Evolutionary conservation across 257 asterid genomes (phyloP).

Genomic region (Anisodus tanguticus): DNA sequence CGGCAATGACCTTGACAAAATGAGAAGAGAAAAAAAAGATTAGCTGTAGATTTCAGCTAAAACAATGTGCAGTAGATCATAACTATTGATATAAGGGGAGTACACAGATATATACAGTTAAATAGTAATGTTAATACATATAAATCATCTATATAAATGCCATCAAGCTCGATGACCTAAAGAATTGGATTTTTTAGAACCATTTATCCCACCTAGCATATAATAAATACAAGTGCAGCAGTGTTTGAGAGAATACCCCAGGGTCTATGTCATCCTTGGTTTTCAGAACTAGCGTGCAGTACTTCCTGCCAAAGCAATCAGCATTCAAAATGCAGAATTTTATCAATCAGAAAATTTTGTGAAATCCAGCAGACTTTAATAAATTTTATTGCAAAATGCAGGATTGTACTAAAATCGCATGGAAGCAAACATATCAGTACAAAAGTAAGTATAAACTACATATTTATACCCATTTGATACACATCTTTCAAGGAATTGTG

Average conservation of each 20-base stretch:
- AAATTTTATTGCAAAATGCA: background rate
- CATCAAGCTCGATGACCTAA: background rate
- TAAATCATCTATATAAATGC: conserved; percentile 1
- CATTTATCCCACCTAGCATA: background rate
- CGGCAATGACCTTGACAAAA: conserved; percentile 71
- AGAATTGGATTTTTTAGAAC: background rate
- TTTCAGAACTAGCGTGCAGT: conserved; percentile 73
- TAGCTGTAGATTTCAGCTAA: conserved; percentile 17
- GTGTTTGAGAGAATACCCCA: conserved; percentile 52
- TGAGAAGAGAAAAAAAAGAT: background rate
- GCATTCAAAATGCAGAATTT: conserved; percentile 23
- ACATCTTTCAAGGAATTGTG: conserved; percentile 82
- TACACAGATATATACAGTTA: background rate
- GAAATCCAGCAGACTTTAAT: background rate
- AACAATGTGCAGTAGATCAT: conserved; percentile 12
- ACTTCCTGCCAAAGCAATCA: conserved; percentile 62
- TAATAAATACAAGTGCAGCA: conserved; percentile 7
- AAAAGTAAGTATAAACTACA: background rate
- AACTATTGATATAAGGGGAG: background rate
- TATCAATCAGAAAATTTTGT: background rate
- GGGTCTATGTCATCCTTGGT: conserved; percentile 42
- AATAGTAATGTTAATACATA: background rate
- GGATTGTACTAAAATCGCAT: background rate
- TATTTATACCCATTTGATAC: conserved; percentile 75
- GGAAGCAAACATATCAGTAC: conserved; percentile 2